A percentile compares a stretch with the other conserved stretches of the same genome.
Conservation (phyloP, 176 grass and related monocot genomes). For the Oropetium thomaeum region DNA sequence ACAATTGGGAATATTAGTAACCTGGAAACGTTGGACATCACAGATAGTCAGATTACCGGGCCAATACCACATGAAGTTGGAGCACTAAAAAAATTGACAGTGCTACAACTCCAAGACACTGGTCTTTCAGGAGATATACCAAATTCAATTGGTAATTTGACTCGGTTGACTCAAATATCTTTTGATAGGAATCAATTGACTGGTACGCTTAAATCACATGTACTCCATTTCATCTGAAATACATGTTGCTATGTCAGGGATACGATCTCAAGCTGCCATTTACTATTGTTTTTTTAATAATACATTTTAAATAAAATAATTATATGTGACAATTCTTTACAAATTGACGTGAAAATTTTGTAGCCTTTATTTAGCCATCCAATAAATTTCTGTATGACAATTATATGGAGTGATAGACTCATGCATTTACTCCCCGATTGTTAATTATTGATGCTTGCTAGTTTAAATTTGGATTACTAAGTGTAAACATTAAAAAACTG, state of each 20-base stretch:
- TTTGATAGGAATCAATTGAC: neutral
- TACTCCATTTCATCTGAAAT: neutral
- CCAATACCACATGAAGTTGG: neutral
- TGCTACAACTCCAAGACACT: neutral
- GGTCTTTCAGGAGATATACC: conserved; percentile 12
- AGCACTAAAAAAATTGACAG: neutral
- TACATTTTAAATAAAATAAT: no score
- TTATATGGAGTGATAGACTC: no score
- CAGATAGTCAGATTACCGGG: neutral
- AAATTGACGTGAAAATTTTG: no score
- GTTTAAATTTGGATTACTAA: no score
- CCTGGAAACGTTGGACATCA: neutral
- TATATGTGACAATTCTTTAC: no score
- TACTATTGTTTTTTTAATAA: neutral
- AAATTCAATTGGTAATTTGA: conserved; percentile 37
- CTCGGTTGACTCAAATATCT: conserved; percentile 12
- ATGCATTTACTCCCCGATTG: no score
- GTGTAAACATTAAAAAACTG: no score
- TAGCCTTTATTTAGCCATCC: no score
- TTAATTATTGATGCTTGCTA: no score
- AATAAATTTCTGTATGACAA: no score
- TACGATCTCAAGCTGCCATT: no score
- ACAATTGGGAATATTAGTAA: neutral
- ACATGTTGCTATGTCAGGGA: neutral
- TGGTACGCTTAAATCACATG: neutral